Conservation (phyloP, 306 rosid species). For the Malus sieversii region DNA sequence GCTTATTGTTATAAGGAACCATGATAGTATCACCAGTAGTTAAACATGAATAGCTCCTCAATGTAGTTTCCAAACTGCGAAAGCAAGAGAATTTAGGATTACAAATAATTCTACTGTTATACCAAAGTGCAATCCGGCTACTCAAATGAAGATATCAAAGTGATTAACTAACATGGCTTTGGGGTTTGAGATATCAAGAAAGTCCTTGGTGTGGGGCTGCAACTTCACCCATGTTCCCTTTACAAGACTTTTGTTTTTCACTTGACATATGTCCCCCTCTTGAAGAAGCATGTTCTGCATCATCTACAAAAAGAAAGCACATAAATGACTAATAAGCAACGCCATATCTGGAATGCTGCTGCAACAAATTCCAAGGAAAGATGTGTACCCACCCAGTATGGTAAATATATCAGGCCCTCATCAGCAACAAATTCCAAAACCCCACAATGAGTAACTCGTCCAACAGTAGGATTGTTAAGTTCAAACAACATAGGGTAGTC, state of each 20-base stretch:
- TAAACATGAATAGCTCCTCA: constrained; percentile 52
- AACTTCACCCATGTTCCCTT: constrained; percentile 44
- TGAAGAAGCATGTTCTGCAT: constrained; percentile 48
- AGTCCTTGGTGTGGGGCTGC: constrained; percentile 54
- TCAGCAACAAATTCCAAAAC: constrained; percentile 52
- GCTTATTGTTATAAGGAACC: constrained; percentile 46
- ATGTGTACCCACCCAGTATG: constrained; percentile 46
- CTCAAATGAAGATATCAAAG: neutral
- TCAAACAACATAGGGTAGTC: constrained; percentile 59
- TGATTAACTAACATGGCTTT: constrained; percentile 40
- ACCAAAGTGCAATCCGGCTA: neutral
- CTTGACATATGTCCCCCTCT: constrained; percentile 35
- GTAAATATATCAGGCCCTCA: constrained; percentile 35
- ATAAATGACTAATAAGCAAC: constrained; percentile 1
- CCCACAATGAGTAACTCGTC: constrained; percentile 41
- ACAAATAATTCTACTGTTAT: neutral
- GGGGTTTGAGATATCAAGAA: constrained; percentile 49
- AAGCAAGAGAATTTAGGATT: neutral
- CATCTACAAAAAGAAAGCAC: constrained; percentile 26
- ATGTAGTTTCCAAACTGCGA: constrained; percentile 45
- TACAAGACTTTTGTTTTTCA: constrained; percentile 30
- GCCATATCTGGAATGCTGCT: neutral
- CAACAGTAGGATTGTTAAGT: constrained; percentile 27
- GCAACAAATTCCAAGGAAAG: neutral
- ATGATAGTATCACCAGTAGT: constrained; percentile 52